Conservation (phyloP, 305 asterid species). For the Fraxinus xanthoxyloides region DNA sequence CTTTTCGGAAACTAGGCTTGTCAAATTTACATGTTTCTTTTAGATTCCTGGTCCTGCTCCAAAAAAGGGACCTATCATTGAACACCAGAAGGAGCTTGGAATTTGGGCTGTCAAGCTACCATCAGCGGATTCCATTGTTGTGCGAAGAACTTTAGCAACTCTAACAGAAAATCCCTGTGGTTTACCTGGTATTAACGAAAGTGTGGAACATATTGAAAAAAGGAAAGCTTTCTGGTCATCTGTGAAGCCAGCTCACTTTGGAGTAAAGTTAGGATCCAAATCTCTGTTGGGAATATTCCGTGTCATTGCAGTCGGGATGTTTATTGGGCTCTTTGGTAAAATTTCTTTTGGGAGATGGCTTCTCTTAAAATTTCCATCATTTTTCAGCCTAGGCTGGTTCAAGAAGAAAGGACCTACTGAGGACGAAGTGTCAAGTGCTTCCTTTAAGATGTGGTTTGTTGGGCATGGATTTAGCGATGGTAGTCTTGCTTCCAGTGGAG, state of each 20-base stretch:
- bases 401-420: constrained; percentile 80
- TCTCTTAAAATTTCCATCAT: constrained; percentile 60
- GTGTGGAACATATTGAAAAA: constrained; percentile 36
- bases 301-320: constrained; percentile 46
- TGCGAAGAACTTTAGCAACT: constrained; percentile 63
- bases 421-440: constrained; percentile 75
- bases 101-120: constrained; percentile 84
- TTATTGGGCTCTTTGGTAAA: constrained; percentile 53
- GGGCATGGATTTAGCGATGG: constrained; percentile 71
- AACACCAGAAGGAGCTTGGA: constrained; percentile 66
- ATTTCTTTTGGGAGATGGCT: constrained; percentile 61
- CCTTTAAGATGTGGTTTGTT: constrained; percentile 90
- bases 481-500: constrained; percentile 39
- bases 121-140: constrained; percentile 76
- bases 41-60: constrained; percentile 84
- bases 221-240: constrained; percentile 79
- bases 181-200: constrained; percentile 63
- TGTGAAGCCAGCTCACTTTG: constrained; percentile 77
- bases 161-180: constrained; percentile 67
- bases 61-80: constrained; percentile 50
- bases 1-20: neutral
- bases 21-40: constrained; percentile 1
- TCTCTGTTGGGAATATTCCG: constrained; percentile 57
- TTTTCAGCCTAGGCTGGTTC: constrained; percentile 73
- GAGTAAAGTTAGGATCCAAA: constrained; percentile 63